These are phyloP conservation scores for Ceratocystis cacaofunesta DNA, from an alignment of 2,329 filamentous ascomycete genomes.

Conservation along the genomic window DNA sequence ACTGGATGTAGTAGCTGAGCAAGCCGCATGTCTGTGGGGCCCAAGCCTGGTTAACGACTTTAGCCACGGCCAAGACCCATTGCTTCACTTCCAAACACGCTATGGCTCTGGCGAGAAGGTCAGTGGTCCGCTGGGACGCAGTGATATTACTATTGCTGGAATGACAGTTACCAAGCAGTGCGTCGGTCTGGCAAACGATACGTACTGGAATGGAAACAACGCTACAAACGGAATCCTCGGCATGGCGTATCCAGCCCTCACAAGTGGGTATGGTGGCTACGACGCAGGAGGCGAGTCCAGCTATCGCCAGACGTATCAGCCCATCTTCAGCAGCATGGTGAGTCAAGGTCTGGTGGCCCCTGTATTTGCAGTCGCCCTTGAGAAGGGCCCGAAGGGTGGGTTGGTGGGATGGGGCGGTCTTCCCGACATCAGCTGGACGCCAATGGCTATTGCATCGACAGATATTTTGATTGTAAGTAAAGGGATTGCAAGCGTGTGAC, in stretches of 20 bases:
- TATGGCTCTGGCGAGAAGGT: conserved; percentile 37
- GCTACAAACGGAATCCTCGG: conserved; percentile 37
- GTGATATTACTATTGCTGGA: conserved; percentile 33
- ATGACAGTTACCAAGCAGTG: conserved; percentile 32
- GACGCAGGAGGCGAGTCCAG: conserved; percentile 2
- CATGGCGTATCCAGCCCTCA: conserved; percentile 36
- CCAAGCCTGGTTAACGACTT: conserved; percentile 28
- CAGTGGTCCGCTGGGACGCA: conserved; percentile 32
- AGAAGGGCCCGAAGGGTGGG: conserved; percentile 32
- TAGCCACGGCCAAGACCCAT: conserved; percentile 26
- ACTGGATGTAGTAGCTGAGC: conserved; percentile 23
- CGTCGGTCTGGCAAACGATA: conserved; percentile 34
- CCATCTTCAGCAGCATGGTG: conserved; percentile 35
- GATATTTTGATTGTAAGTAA: conserved; percentile 33
- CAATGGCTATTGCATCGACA: conserved; percentile 24
- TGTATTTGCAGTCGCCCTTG: conserved; percentile 34
- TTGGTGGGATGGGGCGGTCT: conserved; percentile 34
- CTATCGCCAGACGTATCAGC: conserved; percentile 29
- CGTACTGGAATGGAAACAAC: conserved; percentile 38
- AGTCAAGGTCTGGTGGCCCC: conserved; percentile 31
- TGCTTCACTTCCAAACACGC: conserved; percentile 32
- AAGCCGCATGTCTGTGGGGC: conserved; percentile 30
- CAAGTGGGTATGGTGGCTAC: conserved; percentile 28
- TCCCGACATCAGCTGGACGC: conserved; percentile 26
- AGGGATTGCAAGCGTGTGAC: background rate